Base-by-base conservation (phyloP, 176 grass and related monocot genomes). In the Neostapfia colusana region DNA sequence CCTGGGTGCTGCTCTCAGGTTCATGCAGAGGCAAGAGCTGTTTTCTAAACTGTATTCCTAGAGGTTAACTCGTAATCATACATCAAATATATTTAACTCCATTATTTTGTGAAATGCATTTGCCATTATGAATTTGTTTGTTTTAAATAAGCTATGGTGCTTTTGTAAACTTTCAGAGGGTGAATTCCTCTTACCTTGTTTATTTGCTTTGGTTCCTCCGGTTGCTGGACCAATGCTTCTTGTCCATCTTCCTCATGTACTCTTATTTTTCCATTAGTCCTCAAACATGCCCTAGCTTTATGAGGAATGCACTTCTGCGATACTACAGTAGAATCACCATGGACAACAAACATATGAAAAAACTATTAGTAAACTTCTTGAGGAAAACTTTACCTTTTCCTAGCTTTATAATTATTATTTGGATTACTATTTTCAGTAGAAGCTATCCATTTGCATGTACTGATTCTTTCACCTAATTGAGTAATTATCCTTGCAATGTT, bases 1-100 rank as follows among this genome's bases (percentile, higher is more conserved):
- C 95, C 95, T 74, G 95, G 95, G 75, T 98, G 95, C 66, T 83
- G 77, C 58, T 81, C 92, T 44, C 82, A 92, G 21, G 75, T 92
- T 71, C 82, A 98, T 80, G 40, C 16, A 72, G 81, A 90, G 83
- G 95, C 94, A 84, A 83, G 67, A 55, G 15, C 51, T 72, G 35
- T 69, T 63, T 17, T 82, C 50, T 15, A 37, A 56, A 67, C n/a
- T 60, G 7, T 75, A 31, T 56, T 64, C 5, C 51, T 71, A 24
- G 28, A 63, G 18, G 4, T n/a, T 10, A 34, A 70, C 18, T 10
- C 66, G 12, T 44, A 72, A 10, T 37, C 7, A 24, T 48, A 35
- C 57, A 17, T 12, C 34, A 50, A 62, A 15, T 67, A 62, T 49
- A 31, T 69, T 44, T 73, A 39, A 37, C 9, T 66, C 67, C 4